Conservation (phyloP, 169 alveolate species). For the Theileria orientalis region DNA sequence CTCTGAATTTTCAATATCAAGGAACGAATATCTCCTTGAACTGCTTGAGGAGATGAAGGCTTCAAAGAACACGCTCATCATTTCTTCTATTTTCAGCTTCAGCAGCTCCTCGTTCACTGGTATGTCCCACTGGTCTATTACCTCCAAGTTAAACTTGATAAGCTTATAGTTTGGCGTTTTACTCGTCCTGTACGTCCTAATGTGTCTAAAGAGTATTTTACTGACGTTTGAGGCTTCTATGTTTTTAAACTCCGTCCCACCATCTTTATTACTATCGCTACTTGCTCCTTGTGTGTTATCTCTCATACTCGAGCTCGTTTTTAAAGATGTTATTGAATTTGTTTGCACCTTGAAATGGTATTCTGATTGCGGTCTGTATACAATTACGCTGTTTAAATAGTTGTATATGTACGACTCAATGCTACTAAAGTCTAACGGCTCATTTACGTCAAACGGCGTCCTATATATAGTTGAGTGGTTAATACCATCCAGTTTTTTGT, state of each 20-base stretch:
- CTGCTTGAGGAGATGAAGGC: constrained; percentile 14
- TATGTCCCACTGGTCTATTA: constrained; percentile 57
- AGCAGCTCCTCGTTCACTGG: constrained; percentile 46
- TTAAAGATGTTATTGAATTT: neutral
- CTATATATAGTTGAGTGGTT: constrained; percentile 48
- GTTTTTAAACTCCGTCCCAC: neutral
- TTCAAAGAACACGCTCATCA: constrained; percentile 25
- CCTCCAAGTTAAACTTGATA: constrained; percentile 42
- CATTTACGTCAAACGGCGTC: constrained; percentile 37
- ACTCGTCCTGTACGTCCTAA: constrained; percentile 44
- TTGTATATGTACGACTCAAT: constrained; percentile 33
- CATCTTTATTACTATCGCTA: neutral
- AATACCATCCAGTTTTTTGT: constrained; percentile 25
- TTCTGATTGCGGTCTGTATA: constrained; percentile 61
- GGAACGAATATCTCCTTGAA: neutral
- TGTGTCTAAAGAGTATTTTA: constrained; percentile 38
- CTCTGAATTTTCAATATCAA: constrained; percentile 56
- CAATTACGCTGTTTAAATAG: constrained; percentile 30
- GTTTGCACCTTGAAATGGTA: constrained; percentile 41
- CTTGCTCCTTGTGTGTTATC: no score
- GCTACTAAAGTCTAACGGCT: constrained; percentile 6
- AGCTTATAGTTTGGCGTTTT: constrained; percentile 16
- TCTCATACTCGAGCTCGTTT: neutral
- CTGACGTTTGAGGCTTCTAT: neutral
- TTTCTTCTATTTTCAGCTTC: constrained; percentile 7